Percentiles rank a stretch among this genome's conserved stretches.
phyloP scores from a whole-genome alignment of 2,329 filamentous ascomycete genomes.

The Pseudogymnoascus destructans region DNA sequence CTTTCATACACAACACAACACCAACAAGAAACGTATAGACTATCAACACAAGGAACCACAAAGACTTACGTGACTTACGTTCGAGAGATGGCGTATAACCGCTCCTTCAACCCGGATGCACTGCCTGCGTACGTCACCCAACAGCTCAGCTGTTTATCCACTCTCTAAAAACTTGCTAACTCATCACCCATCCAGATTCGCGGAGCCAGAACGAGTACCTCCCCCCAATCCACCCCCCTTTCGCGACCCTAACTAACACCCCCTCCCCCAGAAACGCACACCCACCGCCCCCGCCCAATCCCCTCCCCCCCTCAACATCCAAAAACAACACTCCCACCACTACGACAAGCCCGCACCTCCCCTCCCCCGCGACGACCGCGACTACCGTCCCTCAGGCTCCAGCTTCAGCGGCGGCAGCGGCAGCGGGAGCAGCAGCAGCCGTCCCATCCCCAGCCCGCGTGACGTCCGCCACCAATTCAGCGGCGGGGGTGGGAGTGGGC shows the following conservation, averaged over 20 bases:
- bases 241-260: not conserved
- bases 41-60: not conserved
- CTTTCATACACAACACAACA: not conserved
- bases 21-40: not conserved
- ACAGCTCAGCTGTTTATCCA: conserved; percentile 9
- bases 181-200: conserved; percentile 30
- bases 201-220: conserved; percentile 35
- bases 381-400: conserved; percentile 17
- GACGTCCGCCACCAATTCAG: not conserved
- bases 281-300: not conserved
- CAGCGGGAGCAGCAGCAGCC: conserved; percentile 11
- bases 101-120: conserved; percentile 84
- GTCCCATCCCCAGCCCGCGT: not conserved
- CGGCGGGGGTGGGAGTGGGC: not conserved
- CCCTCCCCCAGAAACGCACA: conserved; percentile 1
- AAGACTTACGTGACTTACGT: not conserved
- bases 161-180: conserved; percentile 20
- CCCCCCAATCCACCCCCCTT: conserved; percentile 12
- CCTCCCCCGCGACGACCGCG: conserved; percentile 27
- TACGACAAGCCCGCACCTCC: conserved; percentile 37
- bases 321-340: conserved; percentile 28
- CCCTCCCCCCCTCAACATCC: conserved; percentile 9
- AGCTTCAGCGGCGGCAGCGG: conserved; percentile 7
- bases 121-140: conserved; percentile 62
- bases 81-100: conserved; percentile 79